Evolutionary conservation across 768 basidiomycete genomes (phyloP).

Genomic region (Hortiboletus campestris): DNA sequence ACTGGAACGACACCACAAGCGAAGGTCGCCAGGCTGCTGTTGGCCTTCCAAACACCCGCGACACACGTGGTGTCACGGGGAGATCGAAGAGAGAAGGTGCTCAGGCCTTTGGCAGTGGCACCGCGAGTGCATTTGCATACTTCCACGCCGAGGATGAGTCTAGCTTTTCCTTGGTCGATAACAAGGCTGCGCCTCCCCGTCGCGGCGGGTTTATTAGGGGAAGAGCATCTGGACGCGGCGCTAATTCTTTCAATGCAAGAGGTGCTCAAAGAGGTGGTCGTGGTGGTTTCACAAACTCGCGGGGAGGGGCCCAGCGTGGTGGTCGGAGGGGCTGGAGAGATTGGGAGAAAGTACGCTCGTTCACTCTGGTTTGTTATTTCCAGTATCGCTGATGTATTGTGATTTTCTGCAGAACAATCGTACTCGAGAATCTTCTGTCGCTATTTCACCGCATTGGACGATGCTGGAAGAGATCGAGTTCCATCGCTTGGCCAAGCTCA

Average conservation of each 20-base stretch:
- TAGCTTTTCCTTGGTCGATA: constrained; percentile 94
- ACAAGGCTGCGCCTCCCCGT: constrained; percentile 68
- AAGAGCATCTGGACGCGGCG: constrained; percentile 38
- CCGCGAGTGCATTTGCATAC: constrained; percentile 90
- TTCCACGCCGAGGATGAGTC: constrained; percentile 99
- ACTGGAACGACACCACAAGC: constrained; percentile 85
- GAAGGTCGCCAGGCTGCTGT: constrained; percentile 59
- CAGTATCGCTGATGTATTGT: constrained; percentile 2
- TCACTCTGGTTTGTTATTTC: background rate
- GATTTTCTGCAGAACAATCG: constrained; percentile 59
- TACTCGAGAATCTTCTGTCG: constrained; percentile 88
- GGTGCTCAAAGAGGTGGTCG: constrained; percentile 46
- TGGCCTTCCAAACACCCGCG: constrained; percentile 46
- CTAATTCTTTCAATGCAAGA: constrained; percentile 37
- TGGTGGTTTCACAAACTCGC: constrained; percentile 43
- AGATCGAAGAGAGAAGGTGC: constrained; percentile 72
- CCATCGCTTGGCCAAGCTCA: constrained; percentile 83
- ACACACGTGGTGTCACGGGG: constrained; percentile 49
- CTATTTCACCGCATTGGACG: constrained; percentile 89
- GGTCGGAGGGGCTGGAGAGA: constrained; percentile 80
- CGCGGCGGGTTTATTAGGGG: constrained; percentile 67
- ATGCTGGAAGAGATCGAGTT: constrained; percentile 98
- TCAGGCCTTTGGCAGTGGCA: constrained; percentile 87
- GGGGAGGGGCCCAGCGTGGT: constrained; percentile 38
- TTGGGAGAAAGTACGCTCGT: constrained; percentile 79